phyloP scores from a whole-genome alignment of 176 grass and related monocot species.

The Phoenix roebelenii region DNA sequence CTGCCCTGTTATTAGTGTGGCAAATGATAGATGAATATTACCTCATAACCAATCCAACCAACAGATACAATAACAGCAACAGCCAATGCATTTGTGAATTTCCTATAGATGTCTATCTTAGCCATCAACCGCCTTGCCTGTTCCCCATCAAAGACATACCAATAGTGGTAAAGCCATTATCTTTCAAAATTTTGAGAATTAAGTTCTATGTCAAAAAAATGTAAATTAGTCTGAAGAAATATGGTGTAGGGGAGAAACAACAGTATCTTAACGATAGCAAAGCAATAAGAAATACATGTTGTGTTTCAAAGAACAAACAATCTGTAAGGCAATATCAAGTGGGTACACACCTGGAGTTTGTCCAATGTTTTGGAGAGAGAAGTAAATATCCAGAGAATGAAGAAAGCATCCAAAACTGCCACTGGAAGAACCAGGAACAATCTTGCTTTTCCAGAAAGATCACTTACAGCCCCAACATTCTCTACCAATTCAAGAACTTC shows the following conservation, averaged over 20 bases:
- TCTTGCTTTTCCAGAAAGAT: slow-evolving; percentile 92
- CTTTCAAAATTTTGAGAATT: too few relatives aligned
- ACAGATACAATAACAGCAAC: slow-evolving; percentile 78
- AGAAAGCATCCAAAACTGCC: slow-evolving; percentile 87
- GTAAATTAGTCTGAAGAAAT: too few relatives aligned
- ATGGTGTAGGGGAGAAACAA: too few relatives aligned
- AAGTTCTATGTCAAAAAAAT: too few relatives aligned
- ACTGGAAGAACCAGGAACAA: slow-evolving; percentile 94
- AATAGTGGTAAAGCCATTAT: slow-evolving; percentile 8
- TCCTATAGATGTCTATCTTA: slow-evolving; percentile 96
- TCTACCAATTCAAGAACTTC: slow-evolving; percentile 97
- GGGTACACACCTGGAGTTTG: slow-evolving; percentile 66
- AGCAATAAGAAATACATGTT: too few relatives aligned
- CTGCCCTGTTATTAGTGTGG: too few relatives aligned
- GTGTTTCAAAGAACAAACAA: too few relatives aligned
- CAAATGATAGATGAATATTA: slow-evolving; percentile 12
- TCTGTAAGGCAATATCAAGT: too few relatives aligned
- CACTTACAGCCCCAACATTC: slow-evolving; percentile 92
- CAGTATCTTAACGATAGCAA: too few relatives aligned
- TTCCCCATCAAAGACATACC: slow-evolving; percentile 13
- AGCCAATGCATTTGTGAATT: slow-evolving; percentile 78
- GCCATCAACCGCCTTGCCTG: slow-evolving; percentile 81
- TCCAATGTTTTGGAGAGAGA: slow-evolving; percentile 81
- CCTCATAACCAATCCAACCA: slow-evolving; percentile 91
- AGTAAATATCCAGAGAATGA: slow-evolving; percentile 95